phyloP scores from a whole-genome alignment of 768 basidiomycete species.

The Leccinum broughii region DNA sequence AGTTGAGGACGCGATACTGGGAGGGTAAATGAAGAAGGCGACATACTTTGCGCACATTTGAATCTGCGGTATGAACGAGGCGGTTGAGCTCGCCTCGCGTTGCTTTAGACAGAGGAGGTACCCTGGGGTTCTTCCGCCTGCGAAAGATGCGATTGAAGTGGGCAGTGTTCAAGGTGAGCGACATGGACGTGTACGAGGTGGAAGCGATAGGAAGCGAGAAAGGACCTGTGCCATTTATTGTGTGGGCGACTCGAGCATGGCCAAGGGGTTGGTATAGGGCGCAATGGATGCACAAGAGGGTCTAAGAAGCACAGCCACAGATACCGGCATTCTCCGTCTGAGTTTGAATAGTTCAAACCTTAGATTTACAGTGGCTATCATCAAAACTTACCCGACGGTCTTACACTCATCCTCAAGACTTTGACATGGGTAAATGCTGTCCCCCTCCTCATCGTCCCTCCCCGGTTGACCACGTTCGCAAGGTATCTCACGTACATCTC shows the following conservation, averaged over 20 bases:
- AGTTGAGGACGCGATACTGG: constrained; percentile 39
- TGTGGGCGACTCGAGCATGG: constrained; percentile 21
- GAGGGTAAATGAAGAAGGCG: constrained; percentile 27
- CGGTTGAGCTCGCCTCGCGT: constrained; percentile 70
- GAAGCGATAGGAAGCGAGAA: constrained; percentile 29
- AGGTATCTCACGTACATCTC: constrained; percentile 97
- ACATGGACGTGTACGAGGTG: constrained; percentile 20
- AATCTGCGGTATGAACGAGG: constrained; percentile 62
- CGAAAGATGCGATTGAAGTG: constrained; percentile 35
- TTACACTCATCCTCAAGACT: constrained; percentile 65
- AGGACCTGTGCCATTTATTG: constrained; percentile 21
- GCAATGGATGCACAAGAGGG: no score
- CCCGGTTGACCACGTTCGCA: constrained; percentile 14
- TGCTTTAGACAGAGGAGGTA: constrained; percentile 39
- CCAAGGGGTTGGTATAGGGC: constrained; percentile 20
- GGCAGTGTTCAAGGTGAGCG: constrained; percentile 33
- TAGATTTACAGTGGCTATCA: constrained; percentile 47
- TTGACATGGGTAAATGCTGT: constrained; percentile 72
- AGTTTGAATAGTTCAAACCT: constrained; percentile 36
- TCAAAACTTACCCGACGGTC: constrained; percentile 45
- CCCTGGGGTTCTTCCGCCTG: constrained; percentile 47
- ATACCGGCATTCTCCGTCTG: constrained; percentile 27
- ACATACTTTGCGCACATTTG: constrained; percentile 55
- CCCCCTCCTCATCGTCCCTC: constrained; percentile 9
- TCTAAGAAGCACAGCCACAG: constrained; percentile 29